phyloP scores from a whole-genome alignment of 2,329 filamentous ascomycete species.

The Metarhizium rileyi region DNA sequence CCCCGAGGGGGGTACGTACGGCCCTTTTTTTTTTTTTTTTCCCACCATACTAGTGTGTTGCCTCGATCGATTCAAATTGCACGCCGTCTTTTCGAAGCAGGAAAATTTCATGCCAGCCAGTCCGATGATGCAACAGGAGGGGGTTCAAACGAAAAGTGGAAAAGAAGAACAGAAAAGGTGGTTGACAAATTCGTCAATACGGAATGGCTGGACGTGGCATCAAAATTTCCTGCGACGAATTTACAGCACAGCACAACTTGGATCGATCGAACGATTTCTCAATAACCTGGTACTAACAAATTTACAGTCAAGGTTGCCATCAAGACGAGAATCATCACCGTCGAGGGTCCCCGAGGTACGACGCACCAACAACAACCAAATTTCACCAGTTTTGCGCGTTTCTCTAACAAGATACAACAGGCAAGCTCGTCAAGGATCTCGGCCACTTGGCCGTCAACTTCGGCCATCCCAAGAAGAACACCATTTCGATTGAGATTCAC shows the following conservation, averaged over 20 bases:
- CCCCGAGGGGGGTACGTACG: constrained; percentile 85
- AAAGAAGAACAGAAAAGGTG: not conserved
- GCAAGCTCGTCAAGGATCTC: constrained; percentile 95
- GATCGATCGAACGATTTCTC: constrained; percentile 3
- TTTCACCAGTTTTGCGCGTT: not conserved
- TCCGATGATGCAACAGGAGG: not conserved
- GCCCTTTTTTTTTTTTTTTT: constrained; percentile 12
- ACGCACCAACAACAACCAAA: constrained; percentile 6
- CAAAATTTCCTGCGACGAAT: not conserved
- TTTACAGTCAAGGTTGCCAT: constrained; percentile 88
- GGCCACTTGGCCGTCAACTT: constrained; percentile 96
- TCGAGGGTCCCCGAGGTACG: constrained; percentile 90
- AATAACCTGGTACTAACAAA: constrained; percentile 16
- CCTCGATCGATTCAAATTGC: not conserved
- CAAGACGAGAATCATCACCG: constrained; percentile 92
- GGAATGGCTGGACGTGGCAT: not conserved
- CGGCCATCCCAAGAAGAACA: constrained; percentile 71
- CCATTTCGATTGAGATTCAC: constrained; percentile 97
- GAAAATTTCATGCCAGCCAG: not conserved
- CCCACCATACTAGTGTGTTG: too few species aligned
- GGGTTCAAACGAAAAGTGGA: not conserved
- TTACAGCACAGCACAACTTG: not conserved
- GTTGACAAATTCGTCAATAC: not conserved
- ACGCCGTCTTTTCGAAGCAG: not conserved
- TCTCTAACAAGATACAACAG: constrained; percentile 31